Conservation (phyloP, 306 rosid genomes). For the Inga oerstediana region DNA sequence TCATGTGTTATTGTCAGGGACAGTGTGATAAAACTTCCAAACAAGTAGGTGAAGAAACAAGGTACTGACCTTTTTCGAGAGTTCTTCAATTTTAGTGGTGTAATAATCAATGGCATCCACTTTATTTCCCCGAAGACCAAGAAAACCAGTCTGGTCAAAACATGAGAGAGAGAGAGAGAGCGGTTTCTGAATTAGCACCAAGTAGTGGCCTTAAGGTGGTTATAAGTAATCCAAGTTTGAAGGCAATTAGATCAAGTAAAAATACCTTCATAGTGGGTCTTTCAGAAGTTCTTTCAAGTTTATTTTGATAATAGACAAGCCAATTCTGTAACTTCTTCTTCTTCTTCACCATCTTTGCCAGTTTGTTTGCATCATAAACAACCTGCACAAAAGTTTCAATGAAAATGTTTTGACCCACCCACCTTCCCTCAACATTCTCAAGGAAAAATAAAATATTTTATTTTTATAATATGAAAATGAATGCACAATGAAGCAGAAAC, state of each 20-base stretch:
- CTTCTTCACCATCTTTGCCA: conserved; percentile 74
- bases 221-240: conserved; percentile 13
- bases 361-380: conserved; percentile 79
- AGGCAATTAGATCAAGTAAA: conserved; percentile 18
- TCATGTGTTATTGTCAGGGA: background rate
- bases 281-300: conserved; percentile 58
- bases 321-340: conserved; percentile 85
- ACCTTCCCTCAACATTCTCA: background rate
- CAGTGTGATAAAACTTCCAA: conserved; percentile 12
- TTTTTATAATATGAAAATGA: background rate
- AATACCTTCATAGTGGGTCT: conserved; percentile 78
- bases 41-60: conserved; percentile 4
- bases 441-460: no score
- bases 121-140: conserved; percentile 74
- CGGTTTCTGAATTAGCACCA: background rate
- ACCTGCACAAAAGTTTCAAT: conserved; percentile 57
- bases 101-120: conserved; percentile 82
- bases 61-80: conserved; percentile 68
- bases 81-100: conserved; percentile 63
- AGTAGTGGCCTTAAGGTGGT: conserved; percentile 5
- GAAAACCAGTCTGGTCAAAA: conserved; percentile 79
- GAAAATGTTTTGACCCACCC: conserved; percentile 6
- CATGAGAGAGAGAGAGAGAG: conserved; percentile 11
- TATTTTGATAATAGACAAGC: conserved; percentile 82
- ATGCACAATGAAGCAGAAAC: conserved; percentile 21